Base-by-base conservation (phyloP, 2,329 filamentous ascomycete genomes). In the Alternaria longipes region DNA sequence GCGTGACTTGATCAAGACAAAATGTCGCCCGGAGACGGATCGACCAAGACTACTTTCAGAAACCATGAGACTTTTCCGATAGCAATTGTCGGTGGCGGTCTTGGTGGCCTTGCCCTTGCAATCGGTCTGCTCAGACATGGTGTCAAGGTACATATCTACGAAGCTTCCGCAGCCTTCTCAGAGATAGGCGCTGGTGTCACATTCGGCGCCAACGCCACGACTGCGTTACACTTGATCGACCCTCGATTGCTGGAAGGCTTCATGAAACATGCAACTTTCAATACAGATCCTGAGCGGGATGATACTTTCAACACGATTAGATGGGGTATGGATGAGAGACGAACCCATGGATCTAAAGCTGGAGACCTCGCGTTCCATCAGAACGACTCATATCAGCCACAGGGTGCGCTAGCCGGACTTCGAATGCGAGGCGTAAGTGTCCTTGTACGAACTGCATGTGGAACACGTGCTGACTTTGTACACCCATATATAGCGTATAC, bases 161-260 rank as follows among this genome's bases (percentile, higher is more conserved):
- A 77, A 50, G 59, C 69, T 12, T 71, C 71, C 12, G 18, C 60
- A 1, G 53, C 22, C 2, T 74, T 75, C 47, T 65, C 67, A 4
- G 67, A 72, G 44, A 71, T 75, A 28, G 73, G 74, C 20, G 74
- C 73, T 5, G 74, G 74, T 4, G 64, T 77, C n/a, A 60, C 66
- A 14, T 73, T 76, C 42, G 69, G 69, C 1, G 57, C 67, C 11
- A 76, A 76, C 51, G 54, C 74, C 8, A 63, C 66, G 5, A 59
- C 62, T 24, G 71, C 74, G 1, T 59, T 75, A 9, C 56, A 63
- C 2, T 58, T 75, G 9, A 69, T 74, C 47, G 67, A 73, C 47
- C 54, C 60, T 5, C 49, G 53, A 8, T 44, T 74, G 11, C 61
- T 68, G 8, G 64, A 67, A 45, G 69, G 66, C 12, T 74, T 70